Conservation (phyloP, 345 rosid species). For the Eucalyptus erythrocorys region DNA sequence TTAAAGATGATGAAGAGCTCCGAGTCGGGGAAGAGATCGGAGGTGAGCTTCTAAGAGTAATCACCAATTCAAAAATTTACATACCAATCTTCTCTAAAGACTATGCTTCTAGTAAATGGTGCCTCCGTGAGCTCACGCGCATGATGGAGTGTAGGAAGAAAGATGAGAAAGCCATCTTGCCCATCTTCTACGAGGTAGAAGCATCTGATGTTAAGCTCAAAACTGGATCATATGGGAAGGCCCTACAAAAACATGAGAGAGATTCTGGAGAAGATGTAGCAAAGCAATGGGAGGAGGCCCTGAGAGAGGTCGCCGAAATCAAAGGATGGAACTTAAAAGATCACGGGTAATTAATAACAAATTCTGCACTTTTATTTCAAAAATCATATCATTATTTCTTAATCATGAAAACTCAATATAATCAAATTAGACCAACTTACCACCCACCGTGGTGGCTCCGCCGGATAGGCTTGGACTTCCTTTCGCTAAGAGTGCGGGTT, state of each 20-base stretch:
- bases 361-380: neutral
- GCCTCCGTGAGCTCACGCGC: accelerated
- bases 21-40: neutral
- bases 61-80: neutral
- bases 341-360: neutral
- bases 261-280: neutral
- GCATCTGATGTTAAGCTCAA: neutral
- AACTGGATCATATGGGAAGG: neutral
- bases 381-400: accelerated
- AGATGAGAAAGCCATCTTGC: neutral
- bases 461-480: too few species aligned
- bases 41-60: neutral
- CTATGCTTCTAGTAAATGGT: neutral
- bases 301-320: neutral
- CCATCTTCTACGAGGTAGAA: neutral
- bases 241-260: accelerated
- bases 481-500: too few species aligned
- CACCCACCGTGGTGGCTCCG: too few species aligned
- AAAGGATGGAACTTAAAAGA: neutral
- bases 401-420: neutral
- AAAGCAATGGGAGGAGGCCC: neutral
- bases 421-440: too few species aligned
- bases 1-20: neutral
- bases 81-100: neutral
- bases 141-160: neutral